Evolutionary conservation across 306 rosid species (phyloP).

Genomic region (Trifolium fragiferum): DNA sequence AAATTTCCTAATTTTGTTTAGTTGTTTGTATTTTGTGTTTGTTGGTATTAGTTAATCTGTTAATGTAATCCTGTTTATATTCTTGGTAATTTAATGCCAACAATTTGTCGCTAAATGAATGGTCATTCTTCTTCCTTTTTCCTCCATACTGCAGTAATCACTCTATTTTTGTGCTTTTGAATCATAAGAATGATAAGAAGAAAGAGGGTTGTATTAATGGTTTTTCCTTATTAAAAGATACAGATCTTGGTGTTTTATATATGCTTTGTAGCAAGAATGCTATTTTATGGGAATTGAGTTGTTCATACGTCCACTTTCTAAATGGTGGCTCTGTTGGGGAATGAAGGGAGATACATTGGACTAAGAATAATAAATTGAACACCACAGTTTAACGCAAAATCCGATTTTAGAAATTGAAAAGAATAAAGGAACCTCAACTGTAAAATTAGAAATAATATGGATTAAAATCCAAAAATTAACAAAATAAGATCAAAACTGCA

Average conservation of each 20-base stretch:
- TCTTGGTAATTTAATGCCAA: background rate
- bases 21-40: background rate
- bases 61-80: background rate
- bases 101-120: background rate
- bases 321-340: no score
- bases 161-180: background rate
- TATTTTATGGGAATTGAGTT: slow-evolving; percentile 31
- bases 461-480: no score
- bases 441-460: no score
- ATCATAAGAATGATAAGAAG: background rate
- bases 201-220: background rate
- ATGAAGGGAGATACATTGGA: no score
- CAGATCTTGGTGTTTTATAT: background rate
- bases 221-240: background rate
- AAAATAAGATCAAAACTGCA: no score
- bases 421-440: no score
- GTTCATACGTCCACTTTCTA: slow-evolving; percentile 46
- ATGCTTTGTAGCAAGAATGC: no score
- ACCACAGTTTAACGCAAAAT: no score
- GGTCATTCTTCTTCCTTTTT: background rate
- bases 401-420: no score
- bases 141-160: background rate
- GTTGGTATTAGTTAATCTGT: background rate
- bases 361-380: no score
- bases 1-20: background rate